Conservation (phyloP, 176 grass and related monocot species). For the Saccharum officinarum region DNA sequence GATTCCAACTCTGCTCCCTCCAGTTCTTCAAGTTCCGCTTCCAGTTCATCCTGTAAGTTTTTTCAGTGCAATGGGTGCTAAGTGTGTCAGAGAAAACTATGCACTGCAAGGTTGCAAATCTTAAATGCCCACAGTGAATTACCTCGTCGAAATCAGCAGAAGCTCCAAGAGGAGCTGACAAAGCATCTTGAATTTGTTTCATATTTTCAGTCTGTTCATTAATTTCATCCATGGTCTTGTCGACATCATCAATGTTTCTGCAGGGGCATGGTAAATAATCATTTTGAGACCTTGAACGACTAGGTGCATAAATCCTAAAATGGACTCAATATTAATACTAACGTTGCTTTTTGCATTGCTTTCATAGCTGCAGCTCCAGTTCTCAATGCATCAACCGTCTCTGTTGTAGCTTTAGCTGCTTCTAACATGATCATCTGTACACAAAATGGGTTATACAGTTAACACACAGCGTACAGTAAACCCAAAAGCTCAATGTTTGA, state of each 20-base stretch:
- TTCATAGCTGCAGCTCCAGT: constrained; percentile 85
- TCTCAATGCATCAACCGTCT: constrained; percentile 84
- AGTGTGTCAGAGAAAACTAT: not conserved
- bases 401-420: constrained; percentile 80
- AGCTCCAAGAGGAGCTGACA: constrained; percentile 72
- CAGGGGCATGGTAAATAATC: constrained; percentile 5
- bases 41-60: constrained; percentile 67
- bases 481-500: not conserved
- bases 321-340: constrained; percentile 24
- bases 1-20: constrained; percentile 83
- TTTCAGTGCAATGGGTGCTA: not conserved
- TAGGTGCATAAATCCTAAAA: not conserved
- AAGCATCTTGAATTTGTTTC: constrained; percentile 95
- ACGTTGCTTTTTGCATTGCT: constrained; percentile 83
- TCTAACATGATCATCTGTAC: constrained; percentile 78
- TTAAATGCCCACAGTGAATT: constrained; percentile 1
- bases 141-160: constrained; percentile 84
- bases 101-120: not conserved
- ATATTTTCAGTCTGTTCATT: constrained; percentile 91
- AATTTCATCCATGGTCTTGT: constrained; percentile 93
- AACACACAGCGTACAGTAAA: not conserved
- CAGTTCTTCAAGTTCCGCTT: constrained; percentile 82
- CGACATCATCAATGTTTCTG: constrained; percentile 87
- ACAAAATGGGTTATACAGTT: not conserved
- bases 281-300: not conserved